These are phyloP conservation scores for Chlorella sp. DNA, from an alignment of 139 green algal genomes.

Conservation along the genomic window DNA sequence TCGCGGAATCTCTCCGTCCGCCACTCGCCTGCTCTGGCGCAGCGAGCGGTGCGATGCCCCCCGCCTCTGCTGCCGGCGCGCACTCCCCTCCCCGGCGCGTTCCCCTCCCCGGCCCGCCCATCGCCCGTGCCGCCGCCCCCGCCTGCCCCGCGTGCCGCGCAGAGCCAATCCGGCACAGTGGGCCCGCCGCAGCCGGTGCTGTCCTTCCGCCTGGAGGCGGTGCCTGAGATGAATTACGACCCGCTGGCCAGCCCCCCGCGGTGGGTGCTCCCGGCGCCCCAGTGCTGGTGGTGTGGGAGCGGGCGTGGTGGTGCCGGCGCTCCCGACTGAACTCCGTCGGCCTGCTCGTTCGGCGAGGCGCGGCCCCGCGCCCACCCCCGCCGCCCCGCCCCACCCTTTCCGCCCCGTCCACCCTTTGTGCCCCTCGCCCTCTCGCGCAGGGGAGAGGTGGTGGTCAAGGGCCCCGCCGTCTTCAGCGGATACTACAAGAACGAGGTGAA, in stretches of 20 bases:
- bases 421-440: neutral
- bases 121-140: neutral
- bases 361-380: neutral
- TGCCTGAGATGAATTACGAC: slow-evolving; percentile 93
- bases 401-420: neutral
- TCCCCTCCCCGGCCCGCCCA: neutral
- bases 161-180: slow-evolving; percentile 74
- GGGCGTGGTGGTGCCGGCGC: neutral
- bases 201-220: slow-evolving; percentile 81
- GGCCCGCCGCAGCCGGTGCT: slow-evolving; percentile 74
- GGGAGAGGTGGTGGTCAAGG: slow-evolving; percentile 76
- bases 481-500: slow-evolving; percentile 92
- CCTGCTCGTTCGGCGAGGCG: neutral
- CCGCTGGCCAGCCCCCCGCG: slow-evolving; percentile 60
- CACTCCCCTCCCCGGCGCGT: neutral
- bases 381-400: neutral
- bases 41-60: too few relatives aligned
- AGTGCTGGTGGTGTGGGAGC: neutral
- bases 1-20: neutral
- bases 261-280: slow-evolving; percentile 43
- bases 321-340: too few relatives aligned
- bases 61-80: neutral
- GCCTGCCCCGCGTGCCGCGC: neutral
- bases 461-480: slow-evolving; percentile 81
- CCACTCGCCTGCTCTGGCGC: too few relatives aligned